Percentiles rank a stretch among this genome's conserved stretches.
phyloP scores from a whole-genome alignment of 805 yeast species.

The Candida michaelii region DNA sequence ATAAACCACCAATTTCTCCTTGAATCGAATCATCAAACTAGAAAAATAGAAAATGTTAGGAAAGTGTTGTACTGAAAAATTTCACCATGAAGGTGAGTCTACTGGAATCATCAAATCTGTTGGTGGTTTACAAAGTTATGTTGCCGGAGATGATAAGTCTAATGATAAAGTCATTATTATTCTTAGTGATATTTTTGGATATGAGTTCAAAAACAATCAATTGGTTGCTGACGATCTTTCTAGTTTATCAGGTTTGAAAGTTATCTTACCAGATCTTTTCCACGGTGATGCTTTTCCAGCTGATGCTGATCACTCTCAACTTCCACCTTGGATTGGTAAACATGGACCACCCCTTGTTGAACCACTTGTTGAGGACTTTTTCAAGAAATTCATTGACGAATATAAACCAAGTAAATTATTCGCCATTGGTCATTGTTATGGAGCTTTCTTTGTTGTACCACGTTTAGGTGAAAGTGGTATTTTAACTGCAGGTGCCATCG shows the following conservation, averaged over 20 bases:
- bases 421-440: conserved; percentile 26
- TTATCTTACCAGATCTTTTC: conserved; percentile 32
- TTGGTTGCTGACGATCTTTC: conserved; percentile 30
- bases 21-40: not conserved
- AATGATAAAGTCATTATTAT: conserved; percentile 24
- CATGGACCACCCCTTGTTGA: conserved; percentile 15
- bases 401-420: conserved; percentile 4
- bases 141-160: conserved; percentile 22
- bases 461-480: conserved; percentile 31
- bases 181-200: conserved; percentile 29
- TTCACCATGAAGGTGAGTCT: conserved; percentile 30
- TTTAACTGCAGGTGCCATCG: conserved; percentile 64
- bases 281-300: conserved; percentile 21
- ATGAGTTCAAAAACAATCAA: conserved; percentile 26
- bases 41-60: not conserved
- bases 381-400: conserved; percentile 4
- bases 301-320: conserved; percentile 3
- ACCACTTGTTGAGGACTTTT: conserved; percentile 14
- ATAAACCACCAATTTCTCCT: not conserved
- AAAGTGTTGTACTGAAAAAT: conserved; percentile 22
- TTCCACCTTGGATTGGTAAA: conserved; percentile 9
- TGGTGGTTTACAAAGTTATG: conserved; percentile 29
- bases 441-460: conserved; percentile 26
- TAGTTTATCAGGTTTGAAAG: conserved; percentile 18
- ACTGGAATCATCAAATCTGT: conserved; percentile 21